These are phyloP conservation scores for Triticum urartu DNA, from an alignment of 176 grass and related monocot genomes.

Conservation along the genomic window DNA sequence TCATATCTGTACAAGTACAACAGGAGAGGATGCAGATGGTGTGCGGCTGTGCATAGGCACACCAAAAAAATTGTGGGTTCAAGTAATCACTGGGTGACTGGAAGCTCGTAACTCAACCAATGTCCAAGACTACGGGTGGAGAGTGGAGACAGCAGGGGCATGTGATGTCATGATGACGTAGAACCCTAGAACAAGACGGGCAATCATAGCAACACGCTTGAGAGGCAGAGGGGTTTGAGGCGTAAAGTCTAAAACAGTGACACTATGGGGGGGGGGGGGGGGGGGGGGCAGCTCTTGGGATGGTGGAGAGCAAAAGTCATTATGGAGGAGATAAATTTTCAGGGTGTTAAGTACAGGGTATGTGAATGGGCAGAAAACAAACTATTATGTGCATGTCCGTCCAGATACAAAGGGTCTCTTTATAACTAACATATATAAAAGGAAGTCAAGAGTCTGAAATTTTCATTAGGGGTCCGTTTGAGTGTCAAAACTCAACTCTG, in stretches of 20 bases:
- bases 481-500: neutral
- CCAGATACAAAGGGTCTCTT: neutral
- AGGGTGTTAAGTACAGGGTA: neutral
- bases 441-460: neutral
- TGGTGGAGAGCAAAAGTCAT: neutral
- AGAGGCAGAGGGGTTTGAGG: neutral
- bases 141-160: neutral
- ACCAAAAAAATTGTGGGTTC: neutral
- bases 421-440: neutral
- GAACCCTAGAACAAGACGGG: neutral
- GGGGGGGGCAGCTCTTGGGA: neutral
- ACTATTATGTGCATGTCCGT: neutral
- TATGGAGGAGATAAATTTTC: neutral
- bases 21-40: neutral
- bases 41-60: neutral
- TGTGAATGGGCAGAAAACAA: neutral
- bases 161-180: neutral
- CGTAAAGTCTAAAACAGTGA: neutral
- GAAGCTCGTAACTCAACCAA: neutral
- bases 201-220: neutral
- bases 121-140: neutral
- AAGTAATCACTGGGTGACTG: neutral
- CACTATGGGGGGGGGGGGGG: neutral
- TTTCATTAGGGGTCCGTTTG: neutral
- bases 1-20: constrained; percentile 32